These are phyloP conservation scores for Zea mays DNA, from an alignment of 176 grass and related monocot genomes.

Conservation along the genomic window DNA sequence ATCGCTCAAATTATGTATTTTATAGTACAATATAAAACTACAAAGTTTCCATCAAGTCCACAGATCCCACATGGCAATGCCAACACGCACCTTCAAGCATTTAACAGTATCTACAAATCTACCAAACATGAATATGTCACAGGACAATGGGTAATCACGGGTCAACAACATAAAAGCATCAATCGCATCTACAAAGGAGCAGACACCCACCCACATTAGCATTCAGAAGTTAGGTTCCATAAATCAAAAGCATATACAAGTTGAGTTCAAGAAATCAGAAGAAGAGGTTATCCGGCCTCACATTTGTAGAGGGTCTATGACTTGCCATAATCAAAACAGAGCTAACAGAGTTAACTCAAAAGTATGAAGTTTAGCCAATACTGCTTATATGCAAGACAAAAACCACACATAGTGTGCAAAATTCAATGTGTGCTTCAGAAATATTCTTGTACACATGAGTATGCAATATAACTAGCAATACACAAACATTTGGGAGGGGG, in stretches of 20 bases:
- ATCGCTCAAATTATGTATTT: constrained; percentile 16
- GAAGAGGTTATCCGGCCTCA: neutral
- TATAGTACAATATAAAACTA: constrained; percentile 21
- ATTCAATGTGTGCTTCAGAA: neutral
- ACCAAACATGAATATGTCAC: neutral
- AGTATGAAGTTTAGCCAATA: neutral
- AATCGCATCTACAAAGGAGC: constrained; percentile 26
- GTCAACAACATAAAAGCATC: neutral
- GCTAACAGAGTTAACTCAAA: neutral
- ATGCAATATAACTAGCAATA: neutral
- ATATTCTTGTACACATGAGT: neutral
- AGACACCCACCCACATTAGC: neutral
- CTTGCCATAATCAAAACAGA: neutral
- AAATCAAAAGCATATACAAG: neutral
- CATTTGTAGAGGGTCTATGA: neutral
- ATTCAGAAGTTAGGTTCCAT: neutral
- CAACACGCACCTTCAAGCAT: constrained; percentile 13
- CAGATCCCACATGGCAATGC: neutral
- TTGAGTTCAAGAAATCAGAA: neutral
- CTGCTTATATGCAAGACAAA: neutral
- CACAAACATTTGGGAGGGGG: too few relatives aligned
- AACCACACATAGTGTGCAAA: neutral
- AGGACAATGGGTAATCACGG: constrained; percentile 10
- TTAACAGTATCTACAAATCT: constrained; percentile 43
- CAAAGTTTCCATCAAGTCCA: constrained; percentile 28